Percentiles rank a stretch among this genome's conserved stretches.
Conservation (phyloP, 768 basidiomycete genomes). For the Serendipita sp. region DNA sequence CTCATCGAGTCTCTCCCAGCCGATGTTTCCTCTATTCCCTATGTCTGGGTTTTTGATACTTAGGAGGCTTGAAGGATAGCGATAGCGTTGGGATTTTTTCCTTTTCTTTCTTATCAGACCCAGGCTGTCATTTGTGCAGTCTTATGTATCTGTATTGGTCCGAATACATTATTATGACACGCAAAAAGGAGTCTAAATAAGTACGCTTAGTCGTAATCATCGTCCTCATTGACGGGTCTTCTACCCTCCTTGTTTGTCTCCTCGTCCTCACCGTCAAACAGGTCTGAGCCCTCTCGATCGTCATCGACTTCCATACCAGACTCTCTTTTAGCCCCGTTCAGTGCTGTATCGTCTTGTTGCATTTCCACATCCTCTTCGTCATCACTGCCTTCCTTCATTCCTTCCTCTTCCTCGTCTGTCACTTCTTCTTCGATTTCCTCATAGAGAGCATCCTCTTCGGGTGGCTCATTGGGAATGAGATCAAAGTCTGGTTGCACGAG, state of each 20-base stretch:
- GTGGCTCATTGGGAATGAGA: conserved; percentile 69
- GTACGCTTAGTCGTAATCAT: conserved; percentile 53
- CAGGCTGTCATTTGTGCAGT: too few relatives aligned
- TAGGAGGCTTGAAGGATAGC: too few relatives aligned
- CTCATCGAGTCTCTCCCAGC: too few relatives aligned
- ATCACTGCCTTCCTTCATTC: conserved; percentile 32
- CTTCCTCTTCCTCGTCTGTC: conserved; percentile 55
- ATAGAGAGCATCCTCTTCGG: conserved; percentile 56
- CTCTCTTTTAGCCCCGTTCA: conserved; percentile 22
- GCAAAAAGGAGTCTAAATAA: background rate
- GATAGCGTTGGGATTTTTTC: too few relatives aligned
- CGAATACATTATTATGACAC: too few relatives aligned
- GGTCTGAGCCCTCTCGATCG: conserved; percentile 43
- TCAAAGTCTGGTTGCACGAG: conserved; percentile 75
- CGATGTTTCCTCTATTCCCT: too few relatives aligned
- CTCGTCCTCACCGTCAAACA: conserved; percentile 67
- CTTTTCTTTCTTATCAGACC: too few relatives aligned
- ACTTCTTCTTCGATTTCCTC: conserved; percentile 64
- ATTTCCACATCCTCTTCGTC: conserved; percentile 48
- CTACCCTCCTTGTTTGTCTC: conserved; percentile 38
- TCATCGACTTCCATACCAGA: conserved; percentile 58
- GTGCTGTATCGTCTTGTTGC: conserved; percentile 17
- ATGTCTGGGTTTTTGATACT: too few relatives aligned
- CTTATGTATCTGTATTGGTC: too few relatives aligned
- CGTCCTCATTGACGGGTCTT: conserved; percentile 70